Evolutionary conservation across 352 stramenopile genomes (phyloP).

Genomic region (Globisporangium yorkense): DNA sequence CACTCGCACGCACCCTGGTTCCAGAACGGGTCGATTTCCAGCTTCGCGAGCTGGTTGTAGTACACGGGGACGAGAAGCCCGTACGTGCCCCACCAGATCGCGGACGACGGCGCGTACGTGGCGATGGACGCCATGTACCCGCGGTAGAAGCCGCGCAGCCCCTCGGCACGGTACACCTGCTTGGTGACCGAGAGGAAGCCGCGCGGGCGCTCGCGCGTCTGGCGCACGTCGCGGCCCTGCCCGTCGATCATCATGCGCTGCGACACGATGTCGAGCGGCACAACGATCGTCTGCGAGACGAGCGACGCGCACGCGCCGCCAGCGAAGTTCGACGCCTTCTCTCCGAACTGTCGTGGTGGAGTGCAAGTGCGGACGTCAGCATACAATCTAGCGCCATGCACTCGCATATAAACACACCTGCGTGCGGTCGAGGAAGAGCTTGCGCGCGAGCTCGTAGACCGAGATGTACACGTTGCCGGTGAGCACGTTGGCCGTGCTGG

Average conservation of each 20-base stretch:
- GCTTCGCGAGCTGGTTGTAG: constrained; percentile 52
- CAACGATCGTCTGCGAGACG: constrained; percentile 81
- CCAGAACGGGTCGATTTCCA: constrained; percentile 62
- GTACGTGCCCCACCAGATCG: constrained; percentile 87
- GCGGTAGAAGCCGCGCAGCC: constrained; percentile 74
- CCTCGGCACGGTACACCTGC: constrained; percentile 55
- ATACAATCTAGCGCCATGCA: background rate
- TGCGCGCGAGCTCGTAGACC: constrained; percentile 80
- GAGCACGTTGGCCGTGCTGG: constrained; percentile 78
- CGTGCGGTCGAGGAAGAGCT: constrained; percentile 54
- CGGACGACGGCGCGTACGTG: constrained; percentile 81
- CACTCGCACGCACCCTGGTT: constrained; percentile 54
- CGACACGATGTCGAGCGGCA: constrained; percentile 86
- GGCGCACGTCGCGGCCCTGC: constrained; percentile 55
- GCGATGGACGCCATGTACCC: constrained; percentile 82
- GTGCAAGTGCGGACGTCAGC: background rate
- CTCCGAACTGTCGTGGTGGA: constrained; percentile 22
- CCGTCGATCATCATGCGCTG: constrained; percentile 87
- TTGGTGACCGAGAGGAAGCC: constrained; percentile 60
- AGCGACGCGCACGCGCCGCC: constrained; percentile 72
- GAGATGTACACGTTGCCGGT: constrained; percentile 89
- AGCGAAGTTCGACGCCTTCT: constrained; percentile 74
- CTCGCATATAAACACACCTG: constrained; percentile 16
- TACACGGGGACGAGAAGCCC: constrained; percentile 73
- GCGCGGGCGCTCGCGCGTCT: constrained; percentile 47